Base-by-base conservation (phyloP, 306 rosid genomes). In the Trifolium fragiferum region DNA sequence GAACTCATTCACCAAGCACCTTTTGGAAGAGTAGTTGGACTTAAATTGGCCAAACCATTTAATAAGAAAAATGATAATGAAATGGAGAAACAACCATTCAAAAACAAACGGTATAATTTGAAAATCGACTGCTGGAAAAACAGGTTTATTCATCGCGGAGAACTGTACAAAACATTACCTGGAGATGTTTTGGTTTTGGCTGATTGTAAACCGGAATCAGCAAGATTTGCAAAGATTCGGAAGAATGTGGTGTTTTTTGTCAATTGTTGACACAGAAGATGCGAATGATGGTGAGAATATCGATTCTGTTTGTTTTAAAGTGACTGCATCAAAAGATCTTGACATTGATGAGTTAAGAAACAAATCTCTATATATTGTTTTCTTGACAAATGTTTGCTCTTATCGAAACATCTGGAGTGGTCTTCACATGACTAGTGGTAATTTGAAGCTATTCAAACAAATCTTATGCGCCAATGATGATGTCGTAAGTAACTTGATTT, bases 181-280 rank as follows among this genome's bases (percentile, higher is more conserved):
- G 91, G 92, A 21, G 97, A 91, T 82, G 53, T 89, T 57, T 69
- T 91, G 13, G 19, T 89, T 50, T 74, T 89, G 72, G 61, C 84
- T 0, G 86, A 87, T 68, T 82, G 66, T 13, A 89, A 83, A 79
- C 90, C 91, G 0, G 87, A 89, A 69, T 47, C 71, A 7, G 65
- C 47, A 3, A 41, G 92, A 87, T 76, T 74, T 91, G 54, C 80
- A 80, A 64, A 68, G 88, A 38, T 18, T 14, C 2, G 84, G 85
- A 51, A 82, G 82, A n/a, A 59, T 67, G 14, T 91, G 92, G 91
- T 37, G 67, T 63, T 84, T 89, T 60, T 75, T 76, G 5, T 20
- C 83, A 1, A 67, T 80, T 27, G 55, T 78, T n/a, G 72, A 62
- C 6, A 75, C 80, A 4, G 82, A 81, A 51, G 81, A 82, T 38